phyloP scores from a whole-genome alignment of 192 early-diverging fungal species.

The Coemansia asiatica region DNA sequence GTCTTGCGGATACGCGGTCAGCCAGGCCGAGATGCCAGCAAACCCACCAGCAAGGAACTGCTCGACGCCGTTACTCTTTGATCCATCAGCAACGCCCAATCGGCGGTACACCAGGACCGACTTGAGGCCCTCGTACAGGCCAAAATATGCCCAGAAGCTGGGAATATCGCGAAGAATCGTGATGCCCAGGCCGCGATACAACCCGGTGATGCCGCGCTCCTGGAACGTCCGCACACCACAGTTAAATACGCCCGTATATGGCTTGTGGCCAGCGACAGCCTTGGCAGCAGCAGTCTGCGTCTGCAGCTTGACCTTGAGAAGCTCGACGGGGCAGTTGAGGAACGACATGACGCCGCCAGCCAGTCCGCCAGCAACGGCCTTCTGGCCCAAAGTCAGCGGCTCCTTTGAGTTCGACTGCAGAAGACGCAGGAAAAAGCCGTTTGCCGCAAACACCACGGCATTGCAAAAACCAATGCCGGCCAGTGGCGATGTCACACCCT shows the following conservation, averaged over 20 bases:
- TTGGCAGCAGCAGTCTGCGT: constrained; percentile 69
- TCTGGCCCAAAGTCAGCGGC: constrained; percentile 67
- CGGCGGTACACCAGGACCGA: constrained; percentile 62
- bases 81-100: constrained; percentile 51
- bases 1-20: constrained; percentile 81
- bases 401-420: constrained; percentile 56
- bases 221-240: constrained; percentile 64
- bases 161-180: constrained; percentile 80
- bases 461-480: constrained; percentile 84
- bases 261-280: constrained; percentile 25
- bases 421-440: constrained; percentile 64
- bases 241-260: constrained; percentile 44
- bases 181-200: constrained; percentile 79
- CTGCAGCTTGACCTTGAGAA: constrained; percentile 92
- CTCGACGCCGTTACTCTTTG: constrained; percentile 52
- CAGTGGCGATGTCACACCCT: constrained; percentile 81
- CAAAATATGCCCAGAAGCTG: constrained; percentile 69
- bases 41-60: constrained; percentile 79
- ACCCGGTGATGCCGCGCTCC: constrained; percentile 60
- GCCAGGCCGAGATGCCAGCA: constrained; percentile 81
- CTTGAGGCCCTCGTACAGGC: constrained; percentile 83
- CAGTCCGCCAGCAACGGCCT: constrained; percentile 83
- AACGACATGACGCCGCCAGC: constrained; percentile 82
- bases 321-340: constrained; percentile 88
- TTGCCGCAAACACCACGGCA: constrained; percentile 81